A percentile compares a stretch with the other conserved stretches of the same genome.
Evolutionary conservation across 1,284 basidiomycete genomes (phyloP).

Genomic region (Rhodotorula sp.): DNA sequence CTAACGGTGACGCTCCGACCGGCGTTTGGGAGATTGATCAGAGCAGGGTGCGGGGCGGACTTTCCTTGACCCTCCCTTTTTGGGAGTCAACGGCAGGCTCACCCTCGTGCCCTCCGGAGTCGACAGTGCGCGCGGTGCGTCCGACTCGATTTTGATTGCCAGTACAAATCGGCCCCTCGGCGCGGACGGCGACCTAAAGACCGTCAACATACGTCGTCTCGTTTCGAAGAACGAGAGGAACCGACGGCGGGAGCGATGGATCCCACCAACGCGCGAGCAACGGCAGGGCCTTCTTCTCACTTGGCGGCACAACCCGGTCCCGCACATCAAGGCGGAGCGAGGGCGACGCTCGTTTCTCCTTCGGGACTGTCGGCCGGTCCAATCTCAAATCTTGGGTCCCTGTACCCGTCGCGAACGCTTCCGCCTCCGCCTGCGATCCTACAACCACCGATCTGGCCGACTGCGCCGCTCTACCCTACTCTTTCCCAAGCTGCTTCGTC

Average conservation of each 20-base stretch:
- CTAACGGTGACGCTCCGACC: conserved; percentile 18
- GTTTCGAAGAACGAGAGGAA: neutral
- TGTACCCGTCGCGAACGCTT: neutral
- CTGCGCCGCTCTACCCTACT: neutral
- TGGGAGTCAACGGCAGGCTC: neutral
- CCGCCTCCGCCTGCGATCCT: neutral
- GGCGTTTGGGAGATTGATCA: conserved; percentile 6
- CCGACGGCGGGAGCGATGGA: neutral
- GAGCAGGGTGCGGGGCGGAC: neutral
- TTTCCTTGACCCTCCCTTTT: neutral
- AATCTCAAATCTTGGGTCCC: neutral
- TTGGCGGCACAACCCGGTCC: neutral
- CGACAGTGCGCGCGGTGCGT: conserved; percentile 15
- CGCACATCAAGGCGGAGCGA: neutral
- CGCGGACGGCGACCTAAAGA: conserved; percentile 19
- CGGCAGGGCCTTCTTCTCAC: no score
- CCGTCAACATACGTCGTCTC: neutral
- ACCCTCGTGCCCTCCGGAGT: neutral
- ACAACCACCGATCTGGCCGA: neutral
- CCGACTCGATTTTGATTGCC: conserved; percentile 20
- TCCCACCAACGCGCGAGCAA: no score
- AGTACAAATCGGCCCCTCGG: conserved; percentile 14
- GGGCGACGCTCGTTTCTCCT: neutral
- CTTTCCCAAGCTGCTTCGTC: neutral
- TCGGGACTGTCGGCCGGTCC: neutral